Percentiles rank a stretch among this genome's conserved stretches.
These are phyloP conservation scores for Fusarium bactridioides DNA, from an alignment of 2,329 filamentous ascomycete species.

Conservation along the genomic window DNA sequence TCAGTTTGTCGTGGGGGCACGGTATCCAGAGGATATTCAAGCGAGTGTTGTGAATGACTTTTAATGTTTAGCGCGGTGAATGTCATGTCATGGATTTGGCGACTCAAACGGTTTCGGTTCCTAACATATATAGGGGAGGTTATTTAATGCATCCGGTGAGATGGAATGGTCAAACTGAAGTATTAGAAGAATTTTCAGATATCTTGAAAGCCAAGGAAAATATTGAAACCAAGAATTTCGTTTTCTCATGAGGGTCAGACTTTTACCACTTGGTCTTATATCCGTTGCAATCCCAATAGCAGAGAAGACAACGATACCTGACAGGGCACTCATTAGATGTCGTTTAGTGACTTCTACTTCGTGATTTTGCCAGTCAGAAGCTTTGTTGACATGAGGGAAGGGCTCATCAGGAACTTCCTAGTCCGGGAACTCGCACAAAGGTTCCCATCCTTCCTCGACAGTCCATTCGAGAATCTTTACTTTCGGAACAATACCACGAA, in stretches of 20 bases:
- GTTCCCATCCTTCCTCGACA: constrained; percentile 16
- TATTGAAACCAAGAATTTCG: background rate
- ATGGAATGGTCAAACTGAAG: background rate
- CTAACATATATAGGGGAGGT: background rate
- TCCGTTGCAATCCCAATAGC: background rate
- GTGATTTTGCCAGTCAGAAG: background rate
- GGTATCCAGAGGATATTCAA: background rate
- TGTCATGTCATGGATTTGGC: background rate
- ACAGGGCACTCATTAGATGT: background rate
- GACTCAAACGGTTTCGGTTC: too few relatives aligned
- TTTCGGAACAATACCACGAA: background rate
- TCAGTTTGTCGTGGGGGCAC: background rate
- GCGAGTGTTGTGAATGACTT: background rate
- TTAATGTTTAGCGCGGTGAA: too few relatives aligned
- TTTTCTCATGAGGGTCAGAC: background rate
- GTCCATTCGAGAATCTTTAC: constrained; percentile 16
- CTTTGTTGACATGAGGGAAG: constrained; percentile 6
- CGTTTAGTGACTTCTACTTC: background rate
- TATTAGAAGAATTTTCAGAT: background rate
- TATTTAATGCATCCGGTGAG: background rate
- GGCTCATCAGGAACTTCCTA: constrained; percentile 6
- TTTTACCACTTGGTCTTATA: background rate
- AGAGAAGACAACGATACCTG: background rate
- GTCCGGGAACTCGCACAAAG: constrained; percentile 18
- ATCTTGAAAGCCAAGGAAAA: background rate